These are phyloP conservation scores for Handroanthus guayacan DNA, from an alignment of 257 asterid genomes.

Conservation along the genomic window DNA sequence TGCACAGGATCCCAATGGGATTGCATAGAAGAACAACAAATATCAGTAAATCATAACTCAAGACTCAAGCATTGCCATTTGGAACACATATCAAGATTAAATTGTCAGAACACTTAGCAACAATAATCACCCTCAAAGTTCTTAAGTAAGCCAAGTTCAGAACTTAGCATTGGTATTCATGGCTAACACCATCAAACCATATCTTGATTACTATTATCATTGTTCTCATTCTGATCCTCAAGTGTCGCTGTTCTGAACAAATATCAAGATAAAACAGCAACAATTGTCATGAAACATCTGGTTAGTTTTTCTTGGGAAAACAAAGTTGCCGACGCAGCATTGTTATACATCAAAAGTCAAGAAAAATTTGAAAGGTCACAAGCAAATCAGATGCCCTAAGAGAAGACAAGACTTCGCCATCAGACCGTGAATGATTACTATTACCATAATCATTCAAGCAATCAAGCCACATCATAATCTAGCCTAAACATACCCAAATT, in stretches of 20 bases:
- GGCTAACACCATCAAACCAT: too few species aligned
- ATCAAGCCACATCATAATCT: background rate
- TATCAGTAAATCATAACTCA: too few species aligned
- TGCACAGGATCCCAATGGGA: too few species aligned
- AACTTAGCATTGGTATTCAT: background rate
- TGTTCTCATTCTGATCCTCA: too few species aligned
- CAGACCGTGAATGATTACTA: background rate
- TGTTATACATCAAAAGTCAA: background rate
- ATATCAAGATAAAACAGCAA: background rate
- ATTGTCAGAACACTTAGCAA: too few species aligned
- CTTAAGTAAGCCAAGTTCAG: too few species aligned
- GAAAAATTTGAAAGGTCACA: background rate
- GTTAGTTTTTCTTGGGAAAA: background rate
- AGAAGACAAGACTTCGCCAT: background rate
- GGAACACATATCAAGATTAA: too few species aligned
- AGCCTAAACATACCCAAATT: background rate
- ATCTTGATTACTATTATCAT: too few species aligned
- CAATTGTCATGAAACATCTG: background rate
- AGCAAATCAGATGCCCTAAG: constrained; percentile 8
- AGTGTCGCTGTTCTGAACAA: background rate
- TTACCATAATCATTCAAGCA: background rate
- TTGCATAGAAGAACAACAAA: too few species aligned
- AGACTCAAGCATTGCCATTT: too few species aligned
- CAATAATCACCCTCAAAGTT: too few species aligned
- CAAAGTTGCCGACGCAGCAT: background rate